Evolutionary conservation across 1,284 basidiomycete genomes (phyloP), one percentile per base, ranked within the genome.

Genomic region (Fomitopsis schrenkii): DNA sequence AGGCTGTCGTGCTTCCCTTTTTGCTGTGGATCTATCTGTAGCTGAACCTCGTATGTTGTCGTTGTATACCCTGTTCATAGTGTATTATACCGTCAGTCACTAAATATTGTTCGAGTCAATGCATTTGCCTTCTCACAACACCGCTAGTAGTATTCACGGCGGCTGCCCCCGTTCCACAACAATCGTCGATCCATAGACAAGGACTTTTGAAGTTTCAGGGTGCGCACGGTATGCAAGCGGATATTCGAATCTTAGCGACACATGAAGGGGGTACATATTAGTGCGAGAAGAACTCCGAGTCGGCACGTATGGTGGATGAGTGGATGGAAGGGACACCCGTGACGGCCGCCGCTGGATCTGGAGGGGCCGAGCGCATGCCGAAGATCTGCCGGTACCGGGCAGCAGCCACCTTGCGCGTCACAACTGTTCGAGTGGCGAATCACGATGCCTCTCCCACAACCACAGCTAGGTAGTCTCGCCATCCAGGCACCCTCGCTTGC

Each of bases 391-490:
- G 12, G 46, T 14, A 36, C 35, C 5, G n/a, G 46, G 22, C 22
- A 22, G 22, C 48, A 50, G 48, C 48, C 48, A 50, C 48, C 48
- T 50, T 33, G 30, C n/a, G 28, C 48, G 48, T 48, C 46, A 48
- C 46, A 6, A 7, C 35, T 22, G 35, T 12, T 36, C 35, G 35
- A 36, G 35, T 36, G 35, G 35, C 35, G 35, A 12, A 30, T 36
- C 4, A 17, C 58, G 56, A 84, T 84, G 83, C 69, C 84, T 60
- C 76, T 83, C 38, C 80, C 79, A 68, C 77, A 77, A 65, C 85
- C 85, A 61, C 72, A 70, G 58, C 79, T 91, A 26, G 89, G 88
- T 40, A 90, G 87, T 67, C 78, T 87, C 55, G 87, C 88, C 12
- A 73, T 91, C 55, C 86, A 90, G 74, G 82, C 81, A 22, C 87